Evolutionary conservation across 2,329 filamentous ascomycete species (phyloP).

Genomic region (Diaporthe citri): DNA sequence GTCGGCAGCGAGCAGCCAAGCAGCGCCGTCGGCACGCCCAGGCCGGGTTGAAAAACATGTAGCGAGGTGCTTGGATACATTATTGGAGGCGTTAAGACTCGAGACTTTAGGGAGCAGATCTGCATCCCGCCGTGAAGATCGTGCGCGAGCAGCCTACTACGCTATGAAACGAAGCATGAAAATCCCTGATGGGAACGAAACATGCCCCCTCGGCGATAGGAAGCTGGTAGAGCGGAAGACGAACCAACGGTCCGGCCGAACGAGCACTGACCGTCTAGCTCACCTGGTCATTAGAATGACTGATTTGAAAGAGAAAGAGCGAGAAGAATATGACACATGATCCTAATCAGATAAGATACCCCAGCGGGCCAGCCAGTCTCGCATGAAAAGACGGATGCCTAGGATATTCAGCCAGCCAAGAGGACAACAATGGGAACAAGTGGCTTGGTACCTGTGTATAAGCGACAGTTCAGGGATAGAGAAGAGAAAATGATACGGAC

Average conservation of each 20-base stretch:
- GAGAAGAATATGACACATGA: not conserved
- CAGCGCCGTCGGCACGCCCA: constrained; percentile 72
- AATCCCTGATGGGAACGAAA: not conserved
- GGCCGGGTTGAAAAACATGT: constrained; percentile 47
- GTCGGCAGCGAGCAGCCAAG: constrained; percentile 65
- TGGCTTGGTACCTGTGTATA: not conserved
- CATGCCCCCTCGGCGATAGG: too few species aligned
- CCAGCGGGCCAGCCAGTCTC: not conserved
- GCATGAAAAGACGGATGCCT: not conserved
- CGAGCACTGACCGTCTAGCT: not conserved
- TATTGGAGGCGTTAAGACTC: not conserved
- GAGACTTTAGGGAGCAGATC: too few species aligned
- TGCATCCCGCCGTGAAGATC: not conserved
- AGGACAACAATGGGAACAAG: not conserved
- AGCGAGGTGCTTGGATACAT: too few species aligned
- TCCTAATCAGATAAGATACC: not conserved
- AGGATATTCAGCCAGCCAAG: not conserved
- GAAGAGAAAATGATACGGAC: not conserved
- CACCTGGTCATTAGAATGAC: too few species aligned
- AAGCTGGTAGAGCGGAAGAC: not conserved
- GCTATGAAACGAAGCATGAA: not conserved
- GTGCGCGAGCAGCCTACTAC: not conserved
- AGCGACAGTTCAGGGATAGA: not conserved
- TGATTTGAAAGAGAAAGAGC: too few species aligned
- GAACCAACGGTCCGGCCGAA: not conserved